phyloP scores from a whole-genome alignment of 495 filamentous ascomycete genomes.

The Paragyromitra xinjiangensis region DNA sequence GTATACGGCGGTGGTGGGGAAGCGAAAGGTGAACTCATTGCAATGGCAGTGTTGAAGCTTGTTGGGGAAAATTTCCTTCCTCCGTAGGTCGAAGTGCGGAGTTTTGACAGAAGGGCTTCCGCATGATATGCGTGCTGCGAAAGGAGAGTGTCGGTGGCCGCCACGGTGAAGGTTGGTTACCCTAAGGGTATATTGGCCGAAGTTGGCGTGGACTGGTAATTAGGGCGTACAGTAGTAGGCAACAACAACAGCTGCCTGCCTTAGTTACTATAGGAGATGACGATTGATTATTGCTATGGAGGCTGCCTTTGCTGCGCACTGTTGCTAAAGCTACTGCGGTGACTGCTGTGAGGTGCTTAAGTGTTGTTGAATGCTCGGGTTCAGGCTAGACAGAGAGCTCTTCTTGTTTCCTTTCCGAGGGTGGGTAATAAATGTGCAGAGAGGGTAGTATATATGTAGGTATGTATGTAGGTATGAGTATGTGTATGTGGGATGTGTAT shows the following conservation, averaged over 20 bases:
- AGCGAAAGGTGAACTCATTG: conserved; percentile 56
- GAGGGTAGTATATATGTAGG: background rate
- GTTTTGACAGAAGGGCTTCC: conserved; percentile 56
- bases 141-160: conserved; percentile 55
- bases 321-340: conserved; percentile 32
- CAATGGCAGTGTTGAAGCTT: conserved; percentile 49
- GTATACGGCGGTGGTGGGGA: conserved; percentile 56
- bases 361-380: conserved; percentile 26
- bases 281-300: conserved; percentile 36
- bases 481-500: conserved; percentile 11
- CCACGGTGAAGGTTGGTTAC: conserved; percentile 50
- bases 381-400: conserved; percentile 22
- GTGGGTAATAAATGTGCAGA: conserved; percentile 35
- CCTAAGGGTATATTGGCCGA: conserved; percentile 48
- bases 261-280: conserved; percentile 45
- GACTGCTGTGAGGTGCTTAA: conserved; percentile 28
- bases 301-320: conserved; percentile 18
- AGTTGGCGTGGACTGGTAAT: conserved; percentile 43
- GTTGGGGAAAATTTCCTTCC: conserved; percentile 52
- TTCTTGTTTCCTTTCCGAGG: conserved; percentile 28
- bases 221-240: conserved; percentile 40
- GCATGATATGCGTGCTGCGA: conserved; percentile 56
- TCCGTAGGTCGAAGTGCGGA: conserved; percentile 54
- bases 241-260: conserved; percentile 46
- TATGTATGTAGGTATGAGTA: conserved; percentile 20